phyloP scores from a whole-genome alignment of 2,329 filamentous ascomycete species.

The Apiospora hydei region DNA sequence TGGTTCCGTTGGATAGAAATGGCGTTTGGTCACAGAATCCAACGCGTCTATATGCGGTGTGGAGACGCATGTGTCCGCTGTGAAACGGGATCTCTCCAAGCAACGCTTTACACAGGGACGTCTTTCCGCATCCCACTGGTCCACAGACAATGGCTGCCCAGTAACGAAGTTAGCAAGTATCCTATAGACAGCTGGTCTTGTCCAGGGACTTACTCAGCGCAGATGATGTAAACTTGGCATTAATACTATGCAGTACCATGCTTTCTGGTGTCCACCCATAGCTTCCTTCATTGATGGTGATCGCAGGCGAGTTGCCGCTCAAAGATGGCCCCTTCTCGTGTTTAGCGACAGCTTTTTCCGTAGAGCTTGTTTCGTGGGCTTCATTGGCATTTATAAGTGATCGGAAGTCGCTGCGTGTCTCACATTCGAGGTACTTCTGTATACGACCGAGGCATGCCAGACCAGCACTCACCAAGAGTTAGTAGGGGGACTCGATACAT shows the following conservation, averaged over 20 bases:
- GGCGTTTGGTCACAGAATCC: slow-evolving; percentile 52
- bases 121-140: slow-evolving; percentile 54
- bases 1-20: slow-evolving; percentile 51
- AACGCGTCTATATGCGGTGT: slow-evolving; percentile 34
- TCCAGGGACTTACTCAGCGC: slow-evolving; percentile 38
- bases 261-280: slow-evolving; percentile 46
- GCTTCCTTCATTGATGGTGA: slow-evolving; percentile 36
- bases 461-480: slow-evolving; percentile 35
- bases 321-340: neutral
- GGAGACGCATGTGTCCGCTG: slow-evolving; percentile 37
- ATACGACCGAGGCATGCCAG: slow-evolving; percentile 51
- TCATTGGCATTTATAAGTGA: slow-evolving; percentile 1
- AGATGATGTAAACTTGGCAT: slow-evolving; percentile 41
- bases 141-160: slow-evolving; percentile 46
- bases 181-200: neutral
- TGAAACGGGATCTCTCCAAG: slow-evolving; percentile 45
- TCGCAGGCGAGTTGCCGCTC: slow-evolving; percentile 21
- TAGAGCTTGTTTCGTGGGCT: neutral
- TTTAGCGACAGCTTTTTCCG: neutral
- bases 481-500: neutral
- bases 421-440: slow-evolving; percentile 43
- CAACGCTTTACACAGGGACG: slow-evolving; percentile 50
- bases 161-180: slow-evolving; percentile 21
- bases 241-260: slow-evolving; percentile 40
- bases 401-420: slow-evolving; percentile 39